These are phyloP conservation scores for Penicillium malachiteum DNA, from an alignment of 495 filamentous ascomycete species.

Conservation along the genomic window DNA sequence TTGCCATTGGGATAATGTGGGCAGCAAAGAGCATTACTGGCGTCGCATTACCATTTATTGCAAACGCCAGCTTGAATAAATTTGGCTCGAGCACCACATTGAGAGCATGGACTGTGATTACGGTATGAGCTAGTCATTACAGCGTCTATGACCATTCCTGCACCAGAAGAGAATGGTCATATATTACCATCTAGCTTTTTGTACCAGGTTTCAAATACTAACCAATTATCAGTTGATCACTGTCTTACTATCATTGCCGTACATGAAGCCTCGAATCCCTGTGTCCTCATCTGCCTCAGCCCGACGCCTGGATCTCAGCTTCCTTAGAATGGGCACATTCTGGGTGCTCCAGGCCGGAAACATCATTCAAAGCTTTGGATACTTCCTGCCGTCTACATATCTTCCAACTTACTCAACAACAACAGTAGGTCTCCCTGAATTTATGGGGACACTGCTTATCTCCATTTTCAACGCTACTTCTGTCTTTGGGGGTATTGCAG, in stretches of 20 bases:
- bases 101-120: conserved; percentile 50
- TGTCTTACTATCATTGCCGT: conserved; percentile 53
- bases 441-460: conserved; percentile 50
- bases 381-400: conserved; percentile 66
- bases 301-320: conserved; percentile 46
- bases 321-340: conserved; percentile 50
- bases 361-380: conserved; percentile 62
- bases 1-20: conserved; percentile 57
- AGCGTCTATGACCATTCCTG: not conserved
- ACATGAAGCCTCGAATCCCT: conserved; percentile 59
- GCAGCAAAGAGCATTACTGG: conserved; percentile 52
- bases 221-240: conserved; percentile 34
- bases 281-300: conserved; percentile 25
- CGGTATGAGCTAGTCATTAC: conserved; percentile 19
- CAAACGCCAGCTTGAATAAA: conserved; percentile 48
- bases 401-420: conserved; percentile 59
- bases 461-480: conserved; percentile 58
- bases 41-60: conserved; percentile 52
- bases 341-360: conserved; percentile 56
- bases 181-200: not conserved
- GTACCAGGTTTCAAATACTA: not conserved
- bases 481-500: conserved; percentile 55
- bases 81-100: conserved; percentile 59
- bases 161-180: not conserved
- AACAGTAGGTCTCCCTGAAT: conserved; percentile 43